Percentiles rank a stretch among this genome's conserved stretches.
These are phyloP conservation scores for Thinopyrum elongatum DNA, from an alignment of 176 grass and related monocot species.

Conservation along the genomic window DNA sequence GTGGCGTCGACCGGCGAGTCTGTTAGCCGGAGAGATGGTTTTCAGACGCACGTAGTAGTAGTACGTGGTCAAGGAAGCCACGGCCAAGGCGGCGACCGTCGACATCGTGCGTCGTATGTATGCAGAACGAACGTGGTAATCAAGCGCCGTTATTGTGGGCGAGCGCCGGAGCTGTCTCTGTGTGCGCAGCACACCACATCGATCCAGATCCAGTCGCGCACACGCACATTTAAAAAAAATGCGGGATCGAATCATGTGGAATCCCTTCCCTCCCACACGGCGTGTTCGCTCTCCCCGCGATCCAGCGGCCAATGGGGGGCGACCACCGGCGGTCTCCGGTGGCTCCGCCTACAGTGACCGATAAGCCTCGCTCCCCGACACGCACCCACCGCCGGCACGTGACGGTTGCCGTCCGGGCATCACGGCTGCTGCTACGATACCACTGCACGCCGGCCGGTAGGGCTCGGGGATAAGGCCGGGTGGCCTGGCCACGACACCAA, in stretches of 20 bases:
- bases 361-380: conserved; percentile 42
- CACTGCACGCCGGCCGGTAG: too few relatives aligned
- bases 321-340: conserved; percentile 36
- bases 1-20: too few relatives aligned
- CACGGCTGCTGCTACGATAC: not conserved
- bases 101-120: not conserved
- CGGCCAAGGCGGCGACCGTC: not conserved
- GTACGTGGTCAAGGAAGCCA: not conserved
- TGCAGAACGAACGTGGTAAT: not conserved
- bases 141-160: conserved; percentile 28
- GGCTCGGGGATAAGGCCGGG: conserved; percentile 33
- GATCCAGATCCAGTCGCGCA: conserved; percentile 1
- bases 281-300: not conserved
- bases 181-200: conserved; percentile 31
- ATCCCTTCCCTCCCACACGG: not conserved
- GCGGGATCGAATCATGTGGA: not conserved
- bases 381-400: conserved; percentile 26
- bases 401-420: conserved; percentile 11
- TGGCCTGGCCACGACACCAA: conserved; percentile 35
- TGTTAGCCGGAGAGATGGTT: not conserved
- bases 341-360: conserved; percentile 11
- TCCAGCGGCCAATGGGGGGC: conserved; percentile 34
- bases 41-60: not conserved
- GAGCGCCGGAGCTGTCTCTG: conserved; percentile 9
- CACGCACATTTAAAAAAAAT: not conserved